These are phyloP conservation scores for Endotrypanum monterogeii DNA, from an alignment of 208 protist genomes.

Conservation along the genomic window DNA sequence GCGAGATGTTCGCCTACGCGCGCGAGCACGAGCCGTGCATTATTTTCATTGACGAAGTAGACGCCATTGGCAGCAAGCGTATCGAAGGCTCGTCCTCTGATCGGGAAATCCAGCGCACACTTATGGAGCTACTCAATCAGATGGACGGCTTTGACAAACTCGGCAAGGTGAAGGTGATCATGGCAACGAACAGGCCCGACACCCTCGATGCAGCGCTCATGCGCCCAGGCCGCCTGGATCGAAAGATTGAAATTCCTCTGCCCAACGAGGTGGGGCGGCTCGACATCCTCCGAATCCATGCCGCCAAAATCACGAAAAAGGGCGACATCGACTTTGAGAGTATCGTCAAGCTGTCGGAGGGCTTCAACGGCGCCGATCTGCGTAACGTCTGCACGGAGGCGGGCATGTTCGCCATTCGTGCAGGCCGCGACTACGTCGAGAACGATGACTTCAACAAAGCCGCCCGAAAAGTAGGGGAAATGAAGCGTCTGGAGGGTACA, in stretches of 20 bases:
- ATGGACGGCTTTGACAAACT: conserved; percentile 99
- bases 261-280: conserved; percentile 98
- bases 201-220: conserved; percentile 98
- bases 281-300: conserved; percentile 99
- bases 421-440: conserved; percentile 96
- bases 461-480: conserved; percentile 97
- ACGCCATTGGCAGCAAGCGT: conserved; percentile 99
- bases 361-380: conserved; percentile 99
- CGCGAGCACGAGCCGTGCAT: conserved; percentile 99
- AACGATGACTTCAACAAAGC: conserved; percentile 99
- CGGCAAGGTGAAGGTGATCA: conserved; percentile 99
- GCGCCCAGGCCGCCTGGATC: conserved; percentile 96
- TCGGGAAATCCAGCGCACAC: conserved; percentile 99
- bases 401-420: conserved; percentile 98
- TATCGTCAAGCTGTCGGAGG: conserved; percentile 98
- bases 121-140: conserved; percentile 99
- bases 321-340: conserved; percentile 99
- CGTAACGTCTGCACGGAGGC: conserved; percentile 99
- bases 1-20: conserved; percentile 99
- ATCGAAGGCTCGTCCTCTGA: conserved; percentile 99
- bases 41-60: conserved; percentile 99
- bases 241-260: conserved; percentile 98
- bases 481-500: conserved; percentile 98
- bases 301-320: conserved; percentile 95
- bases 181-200: conserved; percentile 98